Percentiles rank a stretch among this genome's conserved stretches.
Evolutionary conservation across 257 asterid genomes (phyloP).

Genomic region (Solanum chmielewskii): DNA sequence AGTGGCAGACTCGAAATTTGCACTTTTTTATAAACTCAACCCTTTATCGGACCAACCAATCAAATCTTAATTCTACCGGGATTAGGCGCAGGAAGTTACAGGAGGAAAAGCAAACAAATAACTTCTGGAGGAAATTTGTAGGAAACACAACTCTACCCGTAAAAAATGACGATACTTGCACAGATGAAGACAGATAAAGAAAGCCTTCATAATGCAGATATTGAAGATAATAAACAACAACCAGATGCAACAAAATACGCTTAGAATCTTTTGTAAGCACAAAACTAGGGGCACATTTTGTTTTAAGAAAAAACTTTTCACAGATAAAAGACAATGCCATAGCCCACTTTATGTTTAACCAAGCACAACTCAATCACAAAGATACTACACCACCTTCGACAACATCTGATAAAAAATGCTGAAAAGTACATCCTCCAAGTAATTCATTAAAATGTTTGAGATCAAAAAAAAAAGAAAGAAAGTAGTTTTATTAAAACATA

Average conservation of each 20-base stretch:
- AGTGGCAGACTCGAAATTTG: neutral
- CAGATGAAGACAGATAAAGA: neutral
- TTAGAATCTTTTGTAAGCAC: neutral
- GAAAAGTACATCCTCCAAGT: neutral
- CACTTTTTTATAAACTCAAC: neutral
- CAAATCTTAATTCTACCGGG: neutral
- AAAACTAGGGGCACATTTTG: neutral
- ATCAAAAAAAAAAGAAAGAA: too few relatives aligned
- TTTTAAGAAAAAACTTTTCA: neutral
- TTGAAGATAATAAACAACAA: neutral
- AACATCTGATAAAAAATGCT: neutral
- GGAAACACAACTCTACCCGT: neutral
- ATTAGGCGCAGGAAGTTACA: neutral
- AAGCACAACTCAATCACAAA: neutral
- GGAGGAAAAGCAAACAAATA: neutral
- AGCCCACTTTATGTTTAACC: neutral
- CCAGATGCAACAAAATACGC: neutral
- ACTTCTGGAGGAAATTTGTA: neutral
- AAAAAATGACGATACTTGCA: too few relatives aligned
- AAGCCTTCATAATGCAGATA: neutral
- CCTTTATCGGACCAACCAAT: neutral
- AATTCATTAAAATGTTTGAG: neutral
- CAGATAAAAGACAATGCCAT: neutral
- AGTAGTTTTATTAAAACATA: neutral
- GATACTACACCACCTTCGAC: neutral